phyloP scores from a whole-genome alignment of 495 filamentous ascomycete genomes.

The Neurospora tetraspora region DNA sequence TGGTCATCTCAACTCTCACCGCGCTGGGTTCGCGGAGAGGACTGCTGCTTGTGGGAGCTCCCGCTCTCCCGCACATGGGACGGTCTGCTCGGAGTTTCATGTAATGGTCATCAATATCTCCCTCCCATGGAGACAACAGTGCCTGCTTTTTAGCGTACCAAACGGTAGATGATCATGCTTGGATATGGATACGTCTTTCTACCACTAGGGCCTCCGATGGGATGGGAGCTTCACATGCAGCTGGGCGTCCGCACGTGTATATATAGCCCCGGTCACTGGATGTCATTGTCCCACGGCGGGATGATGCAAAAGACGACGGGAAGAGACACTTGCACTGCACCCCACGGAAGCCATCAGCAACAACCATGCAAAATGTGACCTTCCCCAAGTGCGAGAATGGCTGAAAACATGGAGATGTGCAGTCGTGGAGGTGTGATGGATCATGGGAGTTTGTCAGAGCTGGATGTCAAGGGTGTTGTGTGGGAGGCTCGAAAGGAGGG shows the following conservation, averaged over 20 bases:
- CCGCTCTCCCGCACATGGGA: background rate
- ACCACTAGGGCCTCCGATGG: background rate
- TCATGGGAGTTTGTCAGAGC: background rate
- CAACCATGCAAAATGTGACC: background rate
- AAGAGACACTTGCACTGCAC: background rate
- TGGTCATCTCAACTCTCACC: background rate
- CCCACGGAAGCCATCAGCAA: background rate
- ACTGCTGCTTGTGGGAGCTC: background rate
- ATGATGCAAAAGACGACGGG: background rate
- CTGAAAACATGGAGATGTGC: background rate
- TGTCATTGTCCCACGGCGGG: background rate
- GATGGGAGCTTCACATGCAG: background rate
- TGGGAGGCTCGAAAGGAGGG: background rate
- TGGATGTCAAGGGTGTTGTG: background rate
- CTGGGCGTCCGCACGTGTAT: background rate
- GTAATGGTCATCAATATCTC: background rate
- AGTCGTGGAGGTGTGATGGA: background rate
- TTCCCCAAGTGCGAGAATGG: background rate
- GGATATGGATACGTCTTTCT: background rate
- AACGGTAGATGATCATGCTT: background rate
- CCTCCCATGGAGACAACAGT: background rate
- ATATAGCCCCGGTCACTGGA: background rate
- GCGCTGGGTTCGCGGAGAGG: background rate
- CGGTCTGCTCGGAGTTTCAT: background rate
- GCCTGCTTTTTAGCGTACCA: background rate